A percentile compares a stretch with the other conserved stretches of the same genome.
These are phyloP conservation scores for Fusarium domesticum DNA, from an alignment of 2,329 filamentous ascomycete species.

Conservation along the genomic window DNA sequence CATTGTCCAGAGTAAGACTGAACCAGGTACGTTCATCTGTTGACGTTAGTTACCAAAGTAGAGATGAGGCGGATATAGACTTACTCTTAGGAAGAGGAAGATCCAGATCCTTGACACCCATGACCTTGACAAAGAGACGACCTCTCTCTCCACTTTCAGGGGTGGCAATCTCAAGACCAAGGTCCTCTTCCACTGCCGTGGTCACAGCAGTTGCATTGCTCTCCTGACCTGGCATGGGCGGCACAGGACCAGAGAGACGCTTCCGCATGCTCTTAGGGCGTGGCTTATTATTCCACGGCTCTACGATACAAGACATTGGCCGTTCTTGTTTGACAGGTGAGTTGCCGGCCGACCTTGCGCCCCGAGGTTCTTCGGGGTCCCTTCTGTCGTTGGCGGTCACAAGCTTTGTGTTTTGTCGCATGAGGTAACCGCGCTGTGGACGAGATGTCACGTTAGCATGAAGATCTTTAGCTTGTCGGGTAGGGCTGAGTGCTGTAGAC, in stretches of 20 bases:
- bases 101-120: constrained; percentile 94
- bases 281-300: constrained; percentile 87
- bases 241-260: constrained; percentile 58
- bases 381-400: constrained; percentile 81
- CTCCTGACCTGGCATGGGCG: constrained; percentile 82
- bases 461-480: constrained; percentile 15
- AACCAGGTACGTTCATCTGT: constrained; percentile 88
- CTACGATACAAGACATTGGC: constrained; percentile 91
- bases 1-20: constrained; percentile 95
- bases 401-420: constrained; percentile 97
- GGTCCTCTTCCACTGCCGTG: constrained; percentile 67
- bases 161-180: constrained; percentile 51
- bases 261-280: constrained; percentile 65
- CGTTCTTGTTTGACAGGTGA: constrained; percentile 74
- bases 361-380: constrained; percentile 53
- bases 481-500: constrained; percentile 33
- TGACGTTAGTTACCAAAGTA: constrained; percentile 24
- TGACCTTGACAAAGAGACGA: constrained; percentile 95
- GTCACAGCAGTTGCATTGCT: constrained; percentile 70
- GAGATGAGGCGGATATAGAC: constrained; percentile 31
- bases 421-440: constrained; percentile 93
- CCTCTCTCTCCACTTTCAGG: constrained; percentile 86
- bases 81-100: constrained; percentile 85
- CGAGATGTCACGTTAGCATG: constrained; percentile 62
- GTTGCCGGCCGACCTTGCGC: constrained; percentile 60